phyloP scores from a whole-genome alignment of 768 basidiomycete species.

The Termitomyces bulborhizus region DNA sequence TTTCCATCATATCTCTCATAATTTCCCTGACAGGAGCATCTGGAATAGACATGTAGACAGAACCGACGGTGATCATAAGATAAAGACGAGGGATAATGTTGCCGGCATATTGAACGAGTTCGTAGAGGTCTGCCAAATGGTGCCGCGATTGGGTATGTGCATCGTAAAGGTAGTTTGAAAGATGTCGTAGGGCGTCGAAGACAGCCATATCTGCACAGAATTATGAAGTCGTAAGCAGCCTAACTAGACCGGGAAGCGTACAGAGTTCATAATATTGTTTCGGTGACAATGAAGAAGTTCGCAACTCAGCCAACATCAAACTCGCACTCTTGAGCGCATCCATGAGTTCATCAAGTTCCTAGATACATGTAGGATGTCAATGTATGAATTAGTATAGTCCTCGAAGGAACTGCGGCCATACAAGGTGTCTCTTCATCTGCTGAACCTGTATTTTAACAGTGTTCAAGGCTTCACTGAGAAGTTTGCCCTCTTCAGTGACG shows the following conservation, averaged over 20 bases:
- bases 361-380: constrained; percentile 4
- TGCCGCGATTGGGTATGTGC: constrained; percentile 89
- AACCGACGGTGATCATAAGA: constrained; percentile 99
- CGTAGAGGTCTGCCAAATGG: constrained; percentile 97
- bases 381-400: not conserved
- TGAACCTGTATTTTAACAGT: constrained; percentile 89
- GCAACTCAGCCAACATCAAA: constrained; percentile 92
- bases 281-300: constrained; percentile 88
- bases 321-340: constrained; percentile 97
- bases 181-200: constrained; percentile 91
- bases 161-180: constrained; percentile 95
- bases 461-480: constrained; percentile 77
- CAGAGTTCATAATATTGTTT: constrained; percentile 99
- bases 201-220: constrained; percentile 86
- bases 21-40: constrained; percentile 98
- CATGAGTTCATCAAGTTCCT: constrained; percentile 98
- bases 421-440: constrained; percentile 92
- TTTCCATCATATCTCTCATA: constrained; percentile 99
- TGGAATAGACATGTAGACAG: constrained; percentile 97
- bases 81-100: constrained; percentile 92
- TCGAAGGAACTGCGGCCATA: constrained; percentile 29
- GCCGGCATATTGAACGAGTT: constrained; percentile 98
- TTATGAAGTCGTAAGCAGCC: not conserved
- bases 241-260: constrained; percentile 28
- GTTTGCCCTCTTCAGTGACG: constrained; percentile 70